These are phyloP conservation scores for Voacanga thouarsii DNA, from an alignment of 257 asterid genomes.

Conservation along the genomic window DNA sequence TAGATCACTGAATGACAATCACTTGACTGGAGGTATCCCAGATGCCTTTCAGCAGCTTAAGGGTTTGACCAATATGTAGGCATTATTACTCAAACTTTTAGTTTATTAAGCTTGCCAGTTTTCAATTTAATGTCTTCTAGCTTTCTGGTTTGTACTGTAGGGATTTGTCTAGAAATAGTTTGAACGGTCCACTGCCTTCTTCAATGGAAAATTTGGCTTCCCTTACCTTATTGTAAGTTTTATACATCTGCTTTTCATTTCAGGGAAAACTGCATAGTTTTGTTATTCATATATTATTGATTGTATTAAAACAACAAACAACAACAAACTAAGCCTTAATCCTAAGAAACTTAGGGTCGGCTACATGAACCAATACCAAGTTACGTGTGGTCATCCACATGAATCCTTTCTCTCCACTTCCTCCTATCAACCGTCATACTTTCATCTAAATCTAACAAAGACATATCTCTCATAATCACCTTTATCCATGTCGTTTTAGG, in stretches of 20 bases:
- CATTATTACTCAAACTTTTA: conserved; percentile 5
- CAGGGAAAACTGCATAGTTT: not conserved
- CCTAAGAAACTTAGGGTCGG: no score
- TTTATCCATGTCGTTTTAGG: no score
- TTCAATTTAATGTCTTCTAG: not conserved
- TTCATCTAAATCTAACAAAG: no score
- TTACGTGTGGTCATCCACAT: no score
- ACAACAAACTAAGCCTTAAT: no score
- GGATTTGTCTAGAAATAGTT: conserved; percentile 73
- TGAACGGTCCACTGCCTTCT: conserved; percentile 70
- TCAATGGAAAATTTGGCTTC: conserved; percentile 67
- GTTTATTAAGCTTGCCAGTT: not conserved
- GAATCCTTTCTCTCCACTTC: no score
- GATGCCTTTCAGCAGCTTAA: conserved; percentile 65
- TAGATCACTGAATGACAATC: conserved; percentile 67
- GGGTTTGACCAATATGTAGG: conserved; percentile 52
- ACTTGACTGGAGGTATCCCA: conserved; percentile 68
- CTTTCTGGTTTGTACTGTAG: conserved; percentile 34
- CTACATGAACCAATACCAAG: no score
- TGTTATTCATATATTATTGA: not conserved
- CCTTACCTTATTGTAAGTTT: conserved; percentile 67
- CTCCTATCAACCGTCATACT: no score
- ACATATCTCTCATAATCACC: no score
- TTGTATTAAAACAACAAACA: no score
- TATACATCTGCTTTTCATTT: conserved; percentile 1